phyloP scores from a whole-genome alignment of 768 basidiomycete species.

The Mycena crocata region DNA sequence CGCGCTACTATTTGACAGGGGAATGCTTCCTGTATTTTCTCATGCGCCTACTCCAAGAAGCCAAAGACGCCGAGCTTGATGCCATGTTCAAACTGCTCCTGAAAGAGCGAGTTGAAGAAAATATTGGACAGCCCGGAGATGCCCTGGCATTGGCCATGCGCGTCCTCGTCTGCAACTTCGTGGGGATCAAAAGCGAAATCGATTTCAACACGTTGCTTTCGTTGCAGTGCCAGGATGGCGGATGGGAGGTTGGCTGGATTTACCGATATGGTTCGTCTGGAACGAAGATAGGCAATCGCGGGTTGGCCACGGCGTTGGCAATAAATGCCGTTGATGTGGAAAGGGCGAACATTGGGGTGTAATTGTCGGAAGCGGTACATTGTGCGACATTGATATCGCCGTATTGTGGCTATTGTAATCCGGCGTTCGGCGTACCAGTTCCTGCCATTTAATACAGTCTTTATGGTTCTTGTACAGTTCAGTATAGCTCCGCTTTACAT shows the following conservation, averaged over 20 bases:
- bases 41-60: conserved; percentile 46
- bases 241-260: conserved; percentile 52
- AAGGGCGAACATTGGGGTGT: no score
- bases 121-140: conserved; percentile 48
- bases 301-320: conserved; percentile 53
- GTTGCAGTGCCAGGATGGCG: conserved; percentile 53
- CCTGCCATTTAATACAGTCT: no score
- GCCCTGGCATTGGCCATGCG: conserved; percentile 56
- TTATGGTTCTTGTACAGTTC: no score
- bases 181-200: conserved; percentile 41
- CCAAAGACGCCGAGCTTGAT: conserved; percentile 34
- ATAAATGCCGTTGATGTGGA: no score
- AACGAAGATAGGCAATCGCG: conserved; percentile 51
- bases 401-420: no score
- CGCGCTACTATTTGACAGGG: conserved; percentile 52
- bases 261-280: conserved; percentile 50
- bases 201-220: conserved; percentile 46
- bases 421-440: no score
- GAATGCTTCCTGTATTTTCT: conserved; percentile 55
- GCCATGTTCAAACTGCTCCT: conserved; percentile 44
- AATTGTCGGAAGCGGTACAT: no score
- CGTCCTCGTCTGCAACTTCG: conserved; percentile 42
- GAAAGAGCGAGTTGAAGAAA: conserved; percentile 45
- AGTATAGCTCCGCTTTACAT: no score
- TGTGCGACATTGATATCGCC: no score